These are phyloP conservation scores for Fusarium bulbicola DNA, from an alignment of 2,329 filamentous ascomycete genomes.

Conservation along the genomic window DNA sequence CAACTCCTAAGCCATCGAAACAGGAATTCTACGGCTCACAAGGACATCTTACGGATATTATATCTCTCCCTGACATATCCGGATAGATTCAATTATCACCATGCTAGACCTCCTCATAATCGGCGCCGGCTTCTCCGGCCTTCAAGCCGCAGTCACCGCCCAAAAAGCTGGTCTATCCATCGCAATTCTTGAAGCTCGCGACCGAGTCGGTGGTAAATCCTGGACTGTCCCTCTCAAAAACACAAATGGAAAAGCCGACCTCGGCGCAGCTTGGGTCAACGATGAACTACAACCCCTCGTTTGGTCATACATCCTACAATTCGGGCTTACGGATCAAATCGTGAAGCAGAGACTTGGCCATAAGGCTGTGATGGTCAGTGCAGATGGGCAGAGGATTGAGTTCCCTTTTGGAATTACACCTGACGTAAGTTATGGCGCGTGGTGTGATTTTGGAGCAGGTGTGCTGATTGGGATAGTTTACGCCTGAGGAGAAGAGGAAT, in stretches of 20 bases:
- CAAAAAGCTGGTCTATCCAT: constrained; percentile 49
- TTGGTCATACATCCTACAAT: constrained; percentile 51
- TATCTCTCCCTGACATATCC: neutral
- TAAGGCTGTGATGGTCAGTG: constrained; percentile 52
- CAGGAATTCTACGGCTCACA: neutral
- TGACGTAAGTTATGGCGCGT: constrained; percentile 5
- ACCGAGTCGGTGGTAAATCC: constrained; percentile 63
- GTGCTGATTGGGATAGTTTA: constrained; percentile 34
- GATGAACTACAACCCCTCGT: constrained; percentile 61
- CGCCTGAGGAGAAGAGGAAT: constrained; percentile 45
- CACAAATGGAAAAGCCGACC: constrained; percentile 54
- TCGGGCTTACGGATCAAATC: constrained; percentile 50
- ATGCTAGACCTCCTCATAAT: constrained; percentile 50
- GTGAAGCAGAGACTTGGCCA: constrained; percentile 59
- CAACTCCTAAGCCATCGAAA: rapidly evolving
- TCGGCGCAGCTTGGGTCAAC: constrained; percentile 70
- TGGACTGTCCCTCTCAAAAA: constrained; percentile 49
- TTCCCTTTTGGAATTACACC: constrained; percentile 38
- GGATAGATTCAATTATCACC: rapidly evolving
- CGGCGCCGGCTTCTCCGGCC: constrained; percentile 56
- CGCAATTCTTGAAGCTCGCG: constrained; percentile 59
- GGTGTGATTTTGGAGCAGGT: neutral
- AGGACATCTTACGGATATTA: rapidly evolving
- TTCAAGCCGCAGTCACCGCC: constrained; percentile 49
- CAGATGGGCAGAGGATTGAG: constrained; percentile 43